A percentile compares a stretch with the other conserved stretches of the same genome.
These are phyloP conservation scores for Termitomyces sp. DNA, from an alignment of 768 basidiomycete species.

Conservation along the genomic window DNA sequence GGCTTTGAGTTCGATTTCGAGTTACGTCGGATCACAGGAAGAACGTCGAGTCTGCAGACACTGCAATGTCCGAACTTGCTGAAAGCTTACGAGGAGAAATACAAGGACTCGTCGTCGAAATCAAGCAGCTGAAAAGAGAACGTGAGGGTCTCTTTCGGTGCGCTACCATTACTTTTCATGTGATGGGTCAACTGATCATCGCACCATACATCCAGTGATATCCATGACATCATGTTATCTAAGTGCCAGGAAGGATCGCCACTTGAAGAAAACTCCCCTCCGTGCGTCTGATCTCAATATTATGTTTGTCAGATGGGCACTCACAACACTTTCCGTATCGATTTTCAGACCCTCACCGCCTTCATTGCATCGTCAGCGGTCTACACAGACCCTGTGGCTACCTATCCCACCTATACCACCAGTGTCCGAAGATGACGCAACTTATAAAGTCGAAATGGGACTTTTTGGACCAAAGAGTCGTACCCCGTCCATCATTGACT, in stretches of 20 bases:
- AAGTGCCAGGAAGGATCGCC: constrained; percentile 4
- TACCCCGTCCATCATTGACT: constrained; percentile 2
- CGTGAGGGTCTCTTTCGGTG: constrained; percentile 16
- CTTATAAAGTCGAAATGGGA: constrained; percentile 7
- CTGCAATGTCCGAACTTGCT: constrained; percentile 15
- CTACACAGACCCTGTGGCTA: constrained; percentile 10
- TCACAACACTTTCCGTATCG: background rate
- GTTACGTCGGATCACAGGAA: background rate
- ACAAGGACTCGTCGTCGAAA: constrained; percentile 10
- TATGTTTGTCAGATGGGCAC: background rate
- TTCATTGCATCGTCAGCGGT: background rate
- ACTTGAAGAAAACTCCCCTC: background rate
- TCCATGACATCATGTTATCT: constrained; percentile 17
- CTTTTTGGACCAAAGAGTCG: constrained; percentile 15
- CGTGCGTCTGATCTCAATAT: background rate
- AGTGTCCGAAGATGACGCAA: background rate
- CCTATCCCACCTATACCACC: background rate
- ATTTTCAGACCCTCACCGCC: background rate
- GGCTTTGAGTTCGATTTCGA: background rate
- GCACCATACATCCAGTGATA: constrained; percentile 8
- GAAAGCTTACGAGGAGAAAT: constrained; percentile 14
- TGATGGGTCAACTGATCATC: background rate
- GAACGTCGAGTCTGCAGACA: constrained; percentile 1
- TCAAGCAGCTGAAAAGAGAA: constrained; percentile 12
- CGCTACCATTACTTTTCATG: background rate